Conservation (phyloP, 352 stramenopile species). For the Phytopythium delawarense region DNA sequence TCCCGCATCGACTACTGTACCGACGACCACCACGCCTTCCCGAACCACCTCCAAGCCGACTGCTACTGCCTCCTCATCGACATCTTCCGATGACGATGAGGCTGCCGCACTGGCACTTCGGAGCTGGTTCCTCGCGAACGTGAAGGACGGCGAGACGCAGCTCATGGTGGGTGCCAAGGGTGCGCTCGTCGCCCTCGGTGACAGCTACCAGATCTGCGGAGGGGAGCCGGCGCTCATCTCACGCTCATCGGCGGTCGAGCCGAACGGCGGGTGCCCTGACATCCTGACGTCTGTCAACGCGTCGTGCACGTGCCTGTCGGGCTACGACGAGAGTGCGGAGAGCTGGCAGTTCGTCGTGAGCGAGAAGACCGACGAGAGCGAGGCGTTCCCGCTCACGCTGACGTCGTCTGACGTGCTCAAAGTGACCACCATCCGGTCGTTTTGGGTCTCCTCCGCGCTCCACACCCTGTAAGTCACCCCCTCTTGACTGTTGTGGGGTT, state of each 20-base stretch:
- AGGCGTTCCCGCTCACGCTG: constrained; percentile 17
- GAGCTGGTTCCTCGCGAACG: constrained; percentile 26
- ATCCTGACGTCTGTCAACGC: constrained; percentile 28
- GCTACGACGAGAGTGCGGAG: constrained; percentile 15
- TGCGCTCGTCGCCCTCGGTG: not conserved
- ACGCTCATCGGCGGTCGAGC: constrained; percentile 17
- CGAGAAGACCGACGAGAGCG: constrained; percentile 13
- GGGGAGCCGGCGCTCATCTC: constrained; percentile 27
- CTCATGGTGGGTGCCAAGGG: constrained; percentile 18
- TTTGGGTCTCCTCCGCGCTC: constrained; percentile 27
- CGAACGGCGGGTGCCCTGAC: constrained; percentile 33
- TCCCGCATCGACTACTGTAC: not conserved
- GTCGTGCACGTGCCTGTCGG: constrained; percentile 38
- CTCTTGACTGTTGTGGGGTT: not conserved
- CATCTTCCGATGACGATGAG: constrained; percentile 1
- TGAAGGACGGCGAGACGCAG: constrained; percentile 31
- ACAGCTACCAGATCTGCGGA: constrained; percentile 20
- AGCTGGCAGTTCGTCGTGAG: constrained; percentile 26
- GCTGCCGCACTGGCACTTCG: constrained; percentile 13
- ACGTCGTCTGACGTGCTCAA: constrained; percentile 18
- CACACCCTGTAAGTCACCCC: constrained; percentile 14
- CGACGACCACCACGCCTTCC: constrained; percentile 9
- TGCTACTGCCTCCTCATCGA: constrained; percentile 2
- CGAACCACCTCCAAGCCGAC: constrained; percentile 10
- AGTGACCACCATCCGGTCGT: constrained; percentile 23